Percentiles rank a stretch among this genome's conserved stretches.
Conservation (phyloP, 306 rosid species). For the Castanea mollissima region DNA sequence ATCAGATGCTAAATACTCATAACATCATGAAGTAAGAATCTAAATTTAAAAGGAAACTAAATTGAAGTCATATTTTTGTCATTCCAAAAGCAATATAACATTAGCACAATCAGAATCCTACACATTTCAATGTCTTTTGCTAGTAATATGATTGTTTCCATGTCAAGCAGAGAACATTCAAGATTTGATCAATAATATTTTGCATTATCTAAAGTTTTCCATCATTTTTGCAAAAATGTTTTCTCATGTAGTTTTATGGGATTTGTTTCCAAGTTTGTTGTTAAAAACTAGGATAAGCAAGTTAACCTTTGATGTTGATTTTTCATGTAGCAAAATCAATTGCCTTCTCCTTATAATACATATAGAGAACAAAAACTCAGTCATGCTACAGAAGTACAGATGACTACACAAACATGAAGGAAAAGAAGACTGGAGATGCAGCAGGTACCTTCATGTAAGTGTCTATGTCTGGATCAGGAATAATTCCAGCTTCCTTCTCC, state of each 20-base stretch:
- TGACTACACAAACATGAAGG: background rate
- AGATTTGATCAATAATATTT: no score
- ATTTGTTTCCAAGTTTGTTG: background rate
- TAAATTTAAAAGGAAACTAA: background rate
- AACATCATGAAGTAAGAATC: background rate
- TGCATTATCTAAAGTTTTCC: no score
- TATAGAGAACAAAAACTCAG: background rate
- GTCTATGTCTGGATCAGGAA: slow-evolving; percentile 77
- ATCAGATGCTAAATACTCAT: background rate
- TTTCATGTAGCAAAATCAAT: background rate
- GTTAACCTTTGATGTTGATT: background rate
- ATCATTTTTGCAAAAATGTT: no score
- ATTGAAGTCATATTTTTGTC: background rate
- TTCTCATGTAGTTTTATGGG: no score
- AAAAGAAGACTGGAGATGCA: background rate
- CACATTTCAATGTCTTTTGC: no score
- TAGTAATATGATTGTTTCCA: no score
- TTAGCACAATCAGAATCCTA: background rate
- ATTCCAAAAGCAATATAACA: background rate
- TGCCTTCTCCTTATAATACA: background rate
- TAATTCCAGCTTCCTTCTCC: slow-evolving; percentile 62
- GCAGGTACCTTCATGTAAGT: slow-evolving; percentile 74
- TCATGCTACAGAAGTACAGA: background rate
- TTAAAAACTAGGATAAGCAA: background rate
- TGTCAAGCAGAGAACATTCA: no score